These are phyloP conservation scores for Artemisia argyi DNA, from an alignment of 129 eudicot genomes.

Conservation along the genomic window DNA sequence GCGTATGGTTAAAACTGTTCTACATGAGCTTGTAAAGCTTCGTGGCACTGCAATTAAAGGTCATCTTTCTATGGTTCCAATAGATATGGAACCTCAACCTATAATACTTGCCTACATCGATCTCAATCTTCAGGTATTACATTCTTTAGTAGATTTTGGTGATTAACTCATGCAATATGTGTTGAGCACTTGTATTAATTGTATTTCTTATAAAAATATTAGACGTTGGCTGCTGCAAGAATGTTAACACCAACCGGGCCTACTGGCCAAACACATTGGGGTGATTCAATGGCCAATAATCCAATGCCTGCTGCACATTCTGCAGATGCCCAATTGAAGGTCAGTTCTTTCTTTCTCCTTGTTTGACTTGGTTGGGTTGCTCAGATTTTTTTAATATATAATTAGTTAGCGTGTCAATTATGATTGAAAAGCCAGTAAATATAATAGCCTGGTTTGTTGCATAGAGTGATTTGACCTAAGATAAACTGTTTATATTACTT, in stretches of 20 bases:
- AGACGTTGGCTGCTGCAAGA: constrained; percentile 96
- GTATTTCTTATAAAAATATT: not conserved
- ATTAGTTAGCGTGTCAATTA: not conserved
- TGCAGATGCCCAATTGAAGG: constrained; percentile 96
- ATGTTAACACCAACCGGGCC: constrained; percentile 93
- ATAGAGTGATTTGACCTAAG: not conserved
- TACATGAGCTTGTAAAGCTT: constrained; percentile 98
- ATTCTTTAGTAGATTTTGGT: not conserved
- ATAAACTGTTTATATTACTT: too few relatives aligned
- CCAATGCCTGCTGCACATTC: constrained; percentile 75
- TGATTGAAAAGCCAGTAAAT: too few relatives aligned
- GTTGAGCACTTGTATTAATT: constrained; percentile 3
- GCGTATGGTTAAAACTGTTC: constrained; percentile 98
- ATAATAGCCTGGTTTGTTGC: not conserved
- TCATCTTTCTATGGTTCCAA: constrained; percentile 99
- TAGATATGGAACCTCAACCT: constrained; percentile 96
- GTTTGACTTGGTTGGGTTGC: not conserved
- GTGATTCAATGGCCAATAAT: constrained; percentile 80
- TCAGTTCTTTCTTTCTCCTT: not conserved
- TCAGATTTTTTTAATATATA: not conserved
- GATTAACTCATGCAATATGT: not conserved
- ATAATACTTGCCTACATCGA: constrained; percentile 97
- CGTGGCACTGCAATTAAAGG: constrained; percentile 98
- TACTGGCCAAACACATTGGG: constrained; percentile 91
- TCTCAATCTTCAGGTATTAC: constrained; percentile 89